Base-by-base conservation (phyloP, 169 alveolate species). In the Miamiensis avidus region DNA sequence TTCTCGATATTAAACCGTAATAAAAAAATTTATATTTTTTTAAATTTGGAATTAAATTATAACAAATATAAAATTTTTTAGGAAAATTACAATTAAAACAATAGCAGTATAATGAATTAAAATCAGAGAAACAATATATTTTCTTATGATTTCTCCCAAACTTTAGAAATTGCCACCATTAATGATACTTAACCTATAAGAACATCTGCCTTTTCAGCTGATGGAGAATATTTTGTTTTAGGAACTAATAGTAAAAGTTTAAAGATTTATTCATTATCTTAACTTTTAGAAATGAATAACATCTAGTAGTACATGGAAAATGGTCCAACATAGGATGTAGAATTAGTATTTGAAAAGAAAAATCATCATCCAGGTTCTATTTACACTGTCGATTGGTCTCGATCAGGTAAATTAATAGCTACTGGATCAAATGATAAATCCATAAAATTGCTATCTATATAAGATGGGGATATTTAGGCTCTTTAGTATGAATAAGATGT, bases 371-470 rank as follows among this genome's bases (percentile, higher is more conserved):
- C 86, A 72, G 98, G 98, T 1, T 92, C 97, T 1, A 91, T 96
- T 0, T 96, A 94, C 82, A 94, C 97, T 65, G 86, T 96, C 33
- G 98, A 96, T 88, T 96, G 98, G 97, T 85, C 95, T 65, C 76
- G 91, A 72, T 88, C 93, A 29, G 95, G 95, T 77, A 89, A 93
- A 84, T 88, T 94, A 20, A 90, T 96, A 31, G 97, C 97, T n/a
- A 90, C 97, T 32, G 98, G 98, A 16, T 93, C 97, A 72, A 93
- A 93, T 81, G 98, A 96, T 88, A 94, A 89, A 85, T 82, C 91
- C 0, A 94, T 96, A n/a, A 94, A 94, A 88, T 74, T 86, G 88
- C 27, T 83, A 81, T 65, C 78, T 81, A 29, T 83, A 49, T 33
- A 84, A 30, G 25, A 75, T 72, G 65, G 65, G 29, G 32, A 28